Evolutionary conservation across 495 filamentous ascomycete species (phyloP).

Genomic region (Xylaria flabelliformis): DNA sequence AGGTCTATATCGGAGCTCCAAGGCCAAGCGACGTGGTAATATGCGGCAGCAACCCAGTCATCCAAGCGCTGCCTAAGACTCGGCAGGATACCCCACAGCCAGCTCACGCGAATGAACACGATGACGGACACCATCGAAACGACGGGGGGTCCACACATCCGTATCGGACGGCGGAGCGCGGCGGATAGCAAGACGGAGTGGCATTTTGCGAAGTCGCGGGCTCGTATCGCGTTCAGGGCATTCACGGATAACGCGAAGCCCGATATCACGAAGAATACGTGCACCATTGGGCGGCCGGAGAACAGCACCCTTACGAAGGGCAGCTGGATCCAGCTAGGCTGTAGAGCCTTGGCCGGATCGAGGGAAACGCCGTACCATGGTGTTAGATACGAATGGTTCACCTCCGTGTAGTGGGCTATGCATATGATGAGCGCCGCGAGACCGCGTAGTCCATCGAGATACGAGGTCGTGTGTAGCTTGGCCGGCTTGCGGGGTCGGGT

Average conservation of each 20-base stretch:
- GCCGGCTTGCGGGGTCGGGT: neutral
- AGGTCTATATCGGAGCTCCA: slow-evolving; percentile 62
- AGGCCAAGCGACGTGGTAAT: slow-evolving; percentile 56
- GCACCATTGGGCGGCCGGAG: slow-evolving; percentile 72
- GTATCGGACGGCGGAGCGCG: slow-evolving; percentile 67
- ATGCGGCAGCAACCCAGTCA: slow-evolving; percentile 56
- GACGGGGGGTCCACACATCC: slow-evolving; percentile 68
- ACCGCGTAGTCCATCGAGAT: slow-evolving; percentile 62
- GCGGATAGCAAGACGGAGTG: slow-evolving; percentile 59
- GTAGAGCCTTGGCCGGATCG: slow-evolving; percentile 30
- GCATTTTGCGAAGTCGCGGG: slow-evolving; percentile 48
- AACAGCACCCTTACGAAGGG: slow-evolving; percentile 68
- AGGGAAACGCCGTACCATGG: slow-evolving; percentile 56
- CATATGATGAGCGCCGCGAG: slow-evolving; percentile 62
- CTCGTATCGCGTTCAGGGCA: slow-evolving; percentile 64
- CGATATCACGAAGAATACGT: slow-evolving; percentile 77
- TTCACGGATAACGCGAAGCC: slow-evolving; percentile 73
- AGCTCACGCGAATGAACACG: slow-evolving; percentile 58
- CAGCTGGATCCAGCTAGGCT: slow-evolving; percentile 61
- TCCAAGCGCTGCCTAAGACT: slow-evolving; percentile 53
- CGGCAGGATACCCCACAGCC: slow-evolving; percentile 43
- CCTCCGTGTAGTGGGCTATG: slow-evolving; percentile 55
- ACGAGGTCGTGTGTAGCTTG: slow-evolving; percentile 54
- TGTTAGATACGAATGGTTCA: slow-evolving; percentile 45
- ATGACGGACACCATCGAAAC: slow-evolving; percentile 63